Conservation (phyloP, 169 alveolate genomes). For the Blepharisma undulans region DNA sequence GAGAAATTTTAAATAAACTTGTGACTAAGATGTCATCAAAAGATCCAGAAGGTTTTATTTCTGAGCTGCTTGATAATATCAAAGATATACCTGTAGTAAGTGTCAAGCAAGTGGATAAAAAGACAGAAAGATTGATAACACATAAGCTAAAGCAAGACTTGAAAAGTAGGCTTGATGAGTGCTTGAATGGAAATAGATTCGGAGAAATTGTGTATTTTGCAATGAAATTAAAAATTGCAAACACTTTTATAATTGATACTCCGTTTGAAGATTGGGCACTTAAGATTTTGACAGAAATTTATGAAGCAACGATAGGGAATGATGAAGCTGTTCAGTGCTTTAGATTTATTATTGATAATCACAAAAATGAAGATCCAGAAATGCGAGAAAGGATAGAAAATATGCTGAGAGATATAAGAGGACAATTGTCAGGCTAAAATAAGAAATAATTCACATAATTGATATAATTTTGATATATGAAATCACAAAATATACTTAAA, state of each 20-base stretch:
- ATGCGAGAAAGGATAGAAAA: neutral
- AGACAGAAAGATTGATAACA: conserved; percentile 28
- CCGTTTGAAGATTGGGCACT: conserved; percentile 22
- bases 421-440: neutral
- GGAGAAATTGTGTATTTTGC: neutral
- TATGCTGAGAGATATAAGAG: neutral
- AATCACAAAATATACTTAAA: neutral
- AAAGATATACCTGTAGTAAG: conserved; percentile 28
- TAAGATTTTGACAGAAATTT: neutral
- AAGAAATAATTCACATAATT: neutral
- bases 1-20: neutral
- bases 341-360: neutral
- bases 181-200: neutral
- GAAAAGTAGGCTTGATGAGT: neutral
- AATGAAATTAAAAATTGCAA: neutral
- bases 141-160: neutral
- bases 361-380: neutral
- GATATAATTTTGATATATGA: neutral
- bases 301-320: neutral
- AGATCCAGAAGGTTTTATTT: conserved; percentile 26
- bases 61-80: neutral
- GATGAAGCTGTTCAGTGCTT: neutral
- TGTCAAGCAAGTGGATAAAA: conserved; percentile 25
- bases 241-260: neutral
- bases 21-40: neutral